A percentile compares a stretch with the other conserved stretches of the same genome.
Evolutionary conservation across 176 grass and related monocot genomes (phyloP).

Genomic region (Juncus effusus): DNA sequence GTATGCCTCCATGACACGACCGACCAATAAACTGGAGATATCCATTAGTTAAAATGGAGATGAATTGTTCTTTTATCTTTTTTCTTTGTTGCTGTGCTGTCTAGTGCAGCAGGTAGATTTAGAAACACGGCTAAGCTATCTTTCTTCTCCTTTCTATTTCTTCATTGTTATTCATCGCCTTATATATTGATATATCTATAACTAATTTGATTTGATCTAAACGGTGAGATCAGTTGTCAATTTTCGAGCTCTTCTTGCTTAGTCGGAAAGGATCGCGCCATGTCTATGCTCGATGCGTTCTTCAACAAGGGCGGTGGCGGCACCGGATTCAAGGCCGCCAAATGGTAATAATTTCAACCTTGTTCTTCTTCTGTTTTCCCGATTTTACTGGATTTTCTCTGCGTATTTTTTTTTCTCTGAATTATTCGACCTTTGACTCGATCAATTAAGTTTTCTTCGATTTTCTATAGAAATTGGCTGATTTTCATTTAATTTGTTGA

Average conservation of each 20-base stretch:
- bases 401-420: not conserved
- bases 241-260: not conserved
- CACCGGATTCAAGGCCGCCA: slow-evolving; percentile 52
- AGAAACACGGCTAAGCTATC: slow-evolving; percentile 1
- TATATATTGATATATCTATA: not conserved
- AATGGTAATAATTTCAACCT: slow-evolving; percentile 49
- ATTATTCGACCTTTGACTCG: not conserved
- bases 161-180: not conserved
- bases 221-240: not conserved
- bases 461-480: not conserved
- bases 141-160: not conserved
- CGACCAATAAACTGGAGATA: not conserved
- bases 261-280: slow-evolving; percentile 29
- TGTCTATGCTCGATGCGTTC: slow-evolving; percentile 95
- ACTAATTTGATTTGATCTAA: slow-evolving; percentile 3
- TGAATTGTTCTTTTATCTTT: not conserved
- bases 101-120: slow-evolving; percentile 20
- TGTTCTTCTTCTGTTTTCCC: not conserved
- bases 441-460: not conserved
- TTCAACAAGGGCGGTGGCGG: slow-evolving; percentile 54
- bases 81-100: not conserved
- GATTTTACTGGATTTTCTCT: not conserved
- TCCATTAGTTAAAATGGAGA: not conserved
- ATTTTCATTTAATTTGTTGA: not conserved
- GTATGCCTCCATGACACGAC: not conserved